Conservation (phyloP, 202 grass and related monocot species). For the Setaria italica region DNA sequence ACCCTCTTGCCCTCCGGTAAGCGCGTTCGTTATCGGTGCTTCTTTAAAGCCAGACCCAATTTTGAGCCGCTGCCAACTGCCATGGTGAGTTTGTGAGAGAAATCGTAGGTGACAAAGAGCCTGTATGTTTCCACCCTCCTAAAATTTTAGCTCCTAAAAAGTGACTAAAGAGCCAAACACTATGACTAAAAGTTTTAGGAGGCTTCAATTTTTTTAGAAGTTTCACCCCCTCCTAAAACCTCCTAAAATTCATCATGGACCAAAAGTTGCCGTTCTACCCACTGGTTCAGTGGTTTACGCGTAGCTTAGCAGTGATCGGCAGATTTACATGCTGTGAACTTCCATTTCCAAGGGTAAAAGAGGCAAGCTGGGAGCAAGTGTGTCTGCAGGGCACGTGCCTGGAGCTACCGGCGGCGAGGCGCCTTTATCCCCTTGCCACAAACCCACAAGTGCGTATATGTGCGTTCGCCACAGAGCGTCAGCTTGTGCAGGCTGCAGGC, state of each 20-base stretch:
- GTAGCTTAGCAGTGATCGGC: background rate
- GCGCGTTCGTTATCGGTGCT: background rate
- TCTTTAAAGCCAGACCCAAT: background rate
- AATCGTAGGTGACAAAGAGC: no score
- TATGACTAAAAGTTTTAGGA: no score
- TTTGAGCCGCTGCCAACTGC: background rate
- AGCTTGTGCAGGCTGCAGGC: background rate
- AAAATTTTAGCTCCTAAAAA: no score
- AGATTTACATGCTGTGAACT: background rate
- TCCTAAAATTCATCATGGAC: no score
- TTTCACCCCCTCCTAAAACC: no score
- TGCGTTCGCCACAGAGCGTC: background rate
- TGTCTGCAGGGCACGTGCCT: background rate
- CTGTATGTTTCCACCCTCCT: no score
- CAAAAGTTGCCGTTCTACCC: conserved; percentile 17
- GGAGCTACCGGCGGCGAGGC: conserved; percentile 19
- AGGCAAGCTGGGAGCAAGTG: background rate
- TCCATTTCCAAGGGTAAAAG: background rate
- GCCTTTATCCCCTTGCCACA: conserved; percentile 28
- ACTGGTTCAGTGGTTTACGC: background rate
- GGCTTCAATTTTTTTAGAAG: no score
- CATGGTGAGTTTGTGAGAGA: background rate
- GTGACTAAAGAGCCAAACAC: no score
- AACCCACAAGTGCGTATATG: background rate
- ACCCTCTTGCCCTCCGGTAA: conserved; percentile 39